Evolutionary conservation across 2,329 filamentous ascomycete genomes (phyloP), one percentile per base, ranked within the genome.

Genomic region (Apiospora marii): DNA sequence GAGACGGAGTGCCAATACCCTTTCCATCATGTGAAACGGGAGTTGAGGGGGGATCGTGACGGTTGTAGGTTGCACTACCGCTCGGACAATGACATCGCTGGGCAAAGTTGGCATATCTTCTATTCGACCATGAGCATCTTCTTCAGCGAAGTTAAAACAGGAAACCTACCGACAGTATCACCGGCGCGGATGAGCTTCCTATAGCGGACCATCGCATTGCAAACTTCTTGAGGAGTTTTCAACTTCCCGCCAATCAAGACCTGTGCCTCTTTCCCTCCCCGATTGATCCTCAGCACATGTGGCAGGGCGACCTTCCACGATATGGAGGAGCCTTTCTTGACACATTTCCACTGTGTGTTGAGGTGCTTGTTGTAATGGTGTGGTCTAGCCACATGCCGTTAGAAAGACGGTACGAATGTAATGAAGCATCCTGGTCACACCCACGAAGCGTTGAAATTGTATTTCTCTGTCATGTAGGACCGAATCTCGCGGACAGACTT

Each of bases 341-440:
- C 14, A 2, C 51, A 58, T 10, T 22, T 58, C 51, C 51, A 58
- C 51, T 22, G 27, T 16, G 5, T 10, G 27, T 22, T 34, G 27
- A 58, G 5, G 5, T 58, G 27, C 2, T 58, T 58, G 51, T 58
- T 30, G 51, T 30, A 58, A 0, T 58, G 51, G 14, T 58, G 14
- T 22, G 34, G 34, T 5, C 51, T 58, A 13, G 1, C 14, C 14
- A 19, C 4, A 12, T 6, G 10, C 4, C 27, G 27, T 46, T 46
- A 34, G 13, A 2, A 6, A 14, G 1, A 0, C 3, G 27, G 19
- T 6, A 58, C 13, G 3, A 27, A 3, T 7, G 1, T 3, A 4
- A 8, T 0, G 8, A 19, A 6, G 27, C 4, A 34, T 19, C 4
- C 0, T 19, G 27, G 6, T 51, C 1, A 51, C 4, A 34, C 51